These are phyloP conservation scores for Exserohilum rostratum DNA, from an alignment of 2,329 filamentous ascomycete species.

Conservation along the genomic window DNA sequence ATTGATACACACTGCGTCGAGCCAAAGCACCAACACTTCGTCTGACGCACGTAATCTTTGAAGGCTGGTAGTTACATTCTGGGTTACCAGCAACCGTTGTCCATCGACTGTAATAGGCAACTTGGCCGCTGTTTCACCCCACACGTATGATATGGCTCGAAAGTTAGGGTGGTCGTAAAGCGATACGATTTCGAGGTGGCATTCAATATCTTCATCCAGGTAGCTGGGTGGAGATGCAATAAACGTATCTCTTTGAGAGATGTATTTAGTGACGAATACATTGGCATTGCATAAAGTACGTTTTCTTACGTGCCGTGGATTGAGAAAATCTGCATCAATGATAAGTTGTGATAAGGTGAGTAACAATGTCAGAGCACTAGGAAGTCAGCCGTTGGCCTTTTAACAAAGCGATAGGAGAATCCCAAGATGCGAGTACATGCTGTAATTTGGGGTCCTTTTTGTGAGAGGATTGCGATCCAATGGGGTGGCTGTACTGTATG, in stretches of 20 bases:
- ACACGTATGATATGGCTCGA: slow-evolving; percentile 10
- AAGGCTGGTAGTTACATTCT: slow-evolving; percentile 1
- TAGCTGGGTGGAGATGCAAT: not conserved
- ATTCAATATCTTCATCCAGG: not conserved
- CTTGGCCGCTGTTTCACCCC: not conserved
- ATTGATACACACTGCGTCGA: slow-evolving; percentile 22
- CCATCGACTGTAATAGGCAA: slow-evolving; percentile 1
- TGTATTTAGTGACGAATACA: slow-evolving; percentile 2
- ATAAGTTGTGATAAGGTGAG: too few species aligned
- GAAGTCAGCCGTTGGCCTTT: not conserved
- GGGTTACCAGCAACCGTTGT: not conserved
- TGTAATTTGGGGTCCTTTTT: not conserved
- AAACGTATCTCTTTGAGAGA: slow-evolving; percentile 4
- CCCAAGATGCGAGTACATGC: too few species aligned
- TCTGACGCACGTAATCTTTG: not conserved
- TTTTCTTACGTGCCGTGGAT: not conserved
- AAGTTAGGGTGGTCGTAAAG: slow-evolving; percentile 4
- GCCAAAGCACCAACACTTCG: not conserved
- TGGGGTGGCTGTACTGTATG: not conserved
- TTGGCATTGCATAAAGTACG: not conserved
- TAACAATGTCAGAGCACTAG: too few species aligned
- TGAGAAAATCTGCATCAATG: too few species aligned
- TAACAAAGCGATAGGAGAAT: not conserved
- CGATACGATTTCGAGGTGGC: not conserved
- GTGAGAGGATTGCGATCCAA: not conserved